Evolutionary conservation across 139 green algal species (phyloP).

Genomic region (Astrephomene gubernaculifera): DNA sequence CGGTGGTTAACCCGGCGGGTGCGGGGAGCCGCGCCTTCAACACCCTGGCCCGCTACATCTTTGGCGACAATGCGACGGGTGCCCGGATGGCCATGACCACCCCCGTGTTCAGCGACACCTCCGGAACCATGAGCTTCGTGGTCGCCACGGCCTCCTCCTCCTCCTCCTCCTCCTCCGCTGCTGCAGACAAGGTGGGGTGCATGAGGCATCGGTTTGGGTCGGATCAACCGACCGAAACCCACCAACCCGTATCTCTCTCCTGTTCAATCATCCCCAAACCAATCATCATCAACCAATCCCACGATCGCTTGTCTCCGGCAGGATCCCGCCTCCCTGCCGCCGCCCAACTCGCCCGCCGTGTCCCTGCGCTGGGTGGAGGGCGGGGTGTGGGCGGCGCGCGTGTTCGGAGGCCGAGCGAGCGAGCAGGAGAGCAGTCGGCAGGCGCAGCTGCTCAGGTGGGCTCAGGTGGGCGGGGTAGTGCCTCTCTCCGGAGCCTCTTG

Average conservation of each 20-base stretch:
- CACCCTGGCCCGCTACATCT: constrained; percentile 85
- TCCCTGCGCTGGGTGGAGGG: constrained; percentile 35
- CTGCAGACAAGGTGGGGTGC: too few relatives aligned
- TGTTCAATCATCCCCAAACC: too few relatives aligned
- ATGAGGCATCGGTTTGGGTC: too few relatives aligned
- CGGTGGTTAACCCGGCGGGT: constrained; percentile 35
- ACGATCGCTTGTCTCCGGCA: too few relatives aligned
- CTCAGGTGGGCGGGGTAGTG: too few relatives aligned
- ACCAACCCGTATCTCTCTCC: too few relatives aligned
- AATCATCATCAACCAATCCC: too few relatives aligned
- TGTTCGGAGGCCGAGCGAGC: constrained; percentile 50
- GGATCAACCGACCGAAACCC: too few relatives aligned
- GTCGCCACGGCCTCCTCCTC: too few relatives aligned
- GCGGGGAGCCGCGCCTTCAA: constrained; percentile 45
- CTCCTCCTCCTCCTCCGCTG: too few relatives aligned
- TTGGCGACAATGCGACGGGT: constrained; percentile 79
- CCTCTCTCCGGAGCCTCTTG: too few relatives aligned
- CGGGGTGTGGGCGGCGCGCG: constrained; percentile 49
- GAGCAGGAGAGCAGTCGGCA: not conserved
- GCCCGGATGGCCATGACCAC: constrained; percentile 71
- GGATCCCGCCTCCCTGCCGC: constrained; percentile 12
- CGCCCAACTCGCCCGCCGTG: constrained; percentile 28
- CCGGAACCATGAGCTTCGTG: constrained; percentile 69
- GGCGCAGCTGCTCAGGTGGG: constrained; percentile 14
- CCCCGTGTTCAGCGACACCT: constrained; percentile 60